A percentile compares a stretch with the other conserved stretches of the same genome.
Evolutionary conservation across 2,329 filamentous ascomycete species (phyloP).

Genomic region (Fusarium hostae): DNA sequence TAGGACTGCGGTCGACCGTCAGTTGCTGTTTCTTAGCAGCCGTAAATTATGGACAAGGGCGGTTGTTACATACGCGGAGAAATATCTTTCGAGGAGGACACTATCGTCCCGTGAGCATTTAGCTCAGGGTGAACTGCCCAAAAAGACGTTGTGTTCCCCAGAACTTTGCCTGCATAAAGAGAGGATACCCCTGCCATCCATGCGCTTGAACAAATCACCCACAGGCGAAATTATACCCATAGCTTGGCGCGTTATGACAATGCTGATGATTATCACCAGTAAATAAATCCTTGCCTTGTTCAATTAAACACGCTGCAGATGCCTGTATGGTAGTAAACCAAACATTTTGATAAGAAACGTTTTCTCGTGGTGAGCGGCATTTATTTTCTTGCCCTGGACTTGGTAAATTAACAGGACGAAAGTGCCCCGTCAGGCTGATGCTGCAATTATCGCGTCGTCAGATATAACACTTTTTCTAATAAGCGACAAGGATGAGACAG

Average conservation of each 20-base stretch:
- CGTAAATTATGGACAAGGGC: slow-evolving; percentile 4
- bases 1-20: slow-evolving; percentile 4
- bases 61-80: slow-evolving; percentile 7
- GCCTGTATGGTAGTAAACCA: neutral
- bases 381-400: neutral
- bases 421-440: neutral
- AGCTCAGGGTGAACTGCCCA: slow-evolving; percentile 9
- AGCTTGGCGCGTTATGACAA: slow-evolving; percentile 4
- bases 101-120: slow-evolving; percentile 4
- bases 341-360: slow-evolving; percentile 3
- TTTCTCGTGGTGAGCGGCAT: neutral
- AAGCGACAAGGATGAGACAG: neutral
- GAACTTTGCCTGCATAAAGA: slow-evolving; percentile 21
- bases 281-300: slow-evolving; percentile 4
- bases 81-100: slow-evolving; percentile 5
- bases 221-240: slow-evolving; percentile 16
- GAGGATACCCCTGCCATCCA: slow-evolving; percentile 19
- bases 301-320: neutral
- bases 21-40: slow-evolving; percentile 4
- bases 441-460: neutral
- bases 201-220: slow-evolving; percentile 6
- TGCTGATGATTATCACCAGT: neutral
- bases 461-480: neutral
- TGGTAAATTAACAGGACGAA: slow-evolving; percentile 4
- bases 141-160: slow-evolving; percentile 11